These are phyloP conservation scores for Pseudevernia furfuracea DNA, from an alignment of 495 filamentous ascomycete species.

Conservation along the genomic window DNA sequence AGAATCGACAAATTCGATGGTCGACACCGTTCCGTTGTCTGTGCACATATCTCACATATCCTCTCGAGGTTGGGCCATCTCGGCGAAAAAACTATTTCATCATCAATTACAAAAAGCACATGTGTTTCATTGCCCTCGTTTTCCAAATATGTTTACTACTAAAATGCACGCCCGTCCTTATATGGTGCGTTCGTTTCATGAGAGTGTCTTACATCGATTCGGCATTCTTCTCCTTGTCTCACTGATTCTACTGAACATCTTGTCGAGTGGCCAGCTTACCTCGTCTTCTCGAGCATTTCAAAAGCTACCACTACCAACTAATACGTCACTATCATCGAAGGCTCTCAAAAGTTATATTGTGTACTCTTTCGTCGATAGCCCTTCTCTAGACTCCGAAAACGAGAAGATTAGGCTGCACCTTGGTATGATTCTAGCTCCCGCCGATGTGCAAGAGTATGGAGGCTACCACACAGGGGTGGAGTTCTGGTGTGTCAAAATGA, in stretches of 20 bases:
- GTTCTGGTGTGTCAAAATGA: constrained; percentile 15
- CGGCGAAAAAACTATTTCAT: too few relatives aligned
- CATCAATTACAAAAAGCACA: too few relatives aligned
- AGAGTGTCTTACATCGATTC: neutral
- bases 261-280: neutral
- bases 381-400: neutral
- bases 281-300: neutral
- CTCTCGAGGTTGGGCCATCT: too few relatives aligned
- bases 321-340: neutral
- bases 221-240: neutral
- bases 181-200: neutral
- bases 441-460: constrained; percentile 10
- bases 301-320: too few relatives aligned
- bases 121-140: neutral
- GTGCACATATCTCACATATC: too few relatives aligned
- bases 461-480: neutral
- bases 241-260: neutral
- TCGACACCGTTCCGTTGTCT: too few relatives aligned
- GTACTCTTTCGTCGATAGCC: neutral
- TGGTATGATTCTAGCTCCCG: neutral
- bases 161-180: too few relatives aligned
- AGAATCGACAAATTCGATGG: too few relatives aligned
- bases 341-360: neutral
- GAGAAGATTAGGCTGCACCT: neutral
- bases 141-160: neutral